phyloP scores from a whole-genome alignment of 306 rosid genomes.

The Cucurbita moschata region DNA sequence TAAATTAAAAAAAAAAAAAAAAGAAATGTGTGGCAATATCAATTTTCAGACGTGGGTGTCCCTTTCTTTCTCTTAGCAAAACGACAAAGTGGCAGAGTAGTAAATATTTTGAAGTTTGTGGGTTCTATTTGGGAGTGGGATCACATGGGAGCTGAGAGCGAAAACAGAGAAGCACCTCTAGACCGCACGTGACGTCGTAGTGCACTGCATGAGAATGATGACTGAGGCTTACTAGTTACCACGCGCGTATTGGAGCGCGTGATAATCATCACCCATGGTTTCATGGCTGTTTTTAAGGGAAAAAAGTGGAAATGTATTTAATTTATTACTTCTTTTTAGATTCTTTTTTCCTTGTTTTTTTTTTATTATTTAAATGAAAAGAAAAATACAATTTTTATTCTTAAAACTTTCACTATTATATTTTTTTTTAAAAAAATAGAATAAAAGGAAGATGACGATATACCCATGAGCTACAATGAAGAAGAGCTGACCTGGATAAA shows the following conservation, averaged over 20 bases:
- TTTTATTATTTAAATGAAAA: background rate
- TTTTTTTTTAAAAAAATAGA: too few species aligned
- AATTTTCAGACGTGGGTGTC: background rate
- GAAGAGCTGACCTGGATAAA: too few species aligned
- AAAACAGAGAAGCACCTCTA: background rate
- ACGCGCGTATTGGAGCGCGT: background rate
- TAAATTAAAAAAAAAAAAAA: background rate
- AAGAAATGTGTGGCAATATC: background rate
- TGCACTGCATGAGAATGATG: background rate
- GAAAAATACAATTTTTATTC: too few species aligned
- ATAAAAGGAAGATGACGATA: too few species aligned
- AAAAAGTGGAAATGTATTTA: background rate
- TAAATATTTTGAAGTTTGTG: background rate
- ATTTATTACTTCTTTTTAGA: background rate
- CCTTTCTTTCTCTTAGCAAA: background rate
- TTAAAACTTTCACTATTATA: too few species aligned
- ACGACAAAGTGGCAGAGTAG: background rate
- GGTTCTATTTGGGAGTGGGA: background rate
- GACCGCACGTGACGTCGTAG: conserved; percentile 1
- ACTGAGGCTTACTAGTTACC: background rate
- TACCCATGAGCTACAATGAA: too few species aligned
- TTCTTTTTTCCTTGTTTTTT: background rate
- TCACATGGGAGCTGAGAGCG: conserved; percentile 1
- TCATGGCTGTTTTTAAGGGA: background rate
- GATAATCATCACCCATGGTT: background rate